Percentiles rank a stretch among this genome's conserved stretches.
phyloP scores from a whole-genome alignment of 2,329 filamentous ascomycete species.

The Talaromyces atroroseus region DNA sequence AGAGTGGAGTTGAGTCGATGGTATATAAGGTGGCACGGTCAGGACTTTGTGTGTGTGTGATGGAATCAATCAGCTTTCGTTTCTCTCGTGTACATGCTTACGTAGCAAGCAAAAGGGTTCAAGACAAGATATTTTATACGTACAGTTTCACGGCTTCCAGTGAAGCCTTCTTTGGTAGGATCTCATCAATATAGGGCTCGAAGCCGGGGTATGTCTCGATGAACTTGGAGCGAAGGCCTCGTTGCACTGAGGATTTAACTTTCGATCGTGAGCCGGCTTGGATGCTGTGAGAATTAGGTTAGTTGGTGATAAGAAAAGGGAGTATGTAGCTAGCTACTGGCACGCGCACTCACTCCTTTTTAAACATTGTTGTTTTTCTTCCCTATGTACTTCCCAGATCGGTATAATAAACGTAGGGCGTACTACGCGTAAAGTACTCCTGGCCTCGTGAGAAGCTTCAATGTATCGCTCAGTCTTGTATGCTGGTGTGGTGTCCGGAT shows the following conservation, averaged over 20 bases:
- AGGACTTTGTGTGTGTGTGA: conserved; percentile 53
- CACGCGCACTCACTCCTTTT: conserved; percentile 67
- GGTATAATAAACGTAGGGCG: too few species aligned
- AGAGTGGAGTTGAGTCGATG: conserved; percentile 70
- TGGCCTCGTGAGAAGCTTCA: not conserved
- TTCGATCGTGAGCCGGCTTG: conserved; percentile 78
- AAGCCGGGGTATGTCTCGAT: conserved; percentile 81
- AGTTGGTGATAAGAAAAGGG: not conserved
- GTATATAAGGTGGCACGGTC: conserved; percentile 87
- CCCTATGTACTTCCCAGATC: not conserved
- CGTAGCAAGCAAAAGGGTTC: not conserved
- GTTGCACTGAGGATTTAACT: conserved; percentile 94
- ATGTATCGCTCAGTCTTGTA: not conserved
- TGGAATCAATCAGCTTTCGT: not conserved
- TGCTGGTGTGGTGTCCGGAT: not conserved
- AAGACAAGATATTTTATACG: conserved; percentile 7
- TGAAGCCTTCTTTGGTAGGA: conserved; percentile 90
- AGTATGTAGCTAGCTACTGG: not conserved
- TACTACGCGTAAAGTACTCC: not conserved
- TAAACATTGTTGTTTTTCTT: conserved; percentile 63
- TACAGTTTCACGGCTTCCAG: conserved; percentile 84
- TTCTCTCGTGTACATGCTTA: too few species aligned
- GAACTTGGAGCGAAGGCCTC: conserved; percentile 74
- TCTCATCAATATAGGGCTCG: conserved; percentile 81
- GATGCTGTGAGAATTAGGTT: conserved; percentile 51